Evolutionary conservation across 2,329 filamentous ascomycete species (phyloP).

Genomic region (Fusarium pseudonygamai): DNA sequence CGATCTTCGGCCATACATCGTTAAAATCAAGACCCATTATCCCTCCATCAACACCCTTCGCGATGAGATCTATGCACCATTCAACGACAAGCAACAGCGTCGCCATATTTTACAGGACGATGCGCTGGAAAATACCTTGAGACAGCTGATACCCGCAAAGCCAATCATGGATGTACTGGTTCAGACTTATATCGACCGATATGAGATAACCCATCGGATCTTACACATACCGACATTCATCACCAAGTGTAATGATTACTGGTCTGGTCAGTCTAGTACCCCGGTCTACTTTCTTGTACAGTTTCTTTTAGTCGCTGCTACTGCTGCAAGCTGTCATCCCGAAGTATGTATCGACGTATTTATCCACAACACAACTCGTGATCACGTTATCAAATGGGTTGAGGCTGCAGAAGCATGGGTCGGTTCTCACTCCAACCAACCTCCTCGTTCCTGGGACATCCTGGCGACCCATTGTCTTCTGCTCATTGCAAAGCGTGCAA

Average conservation of each 20-base stretch:
- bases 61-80: neutral
- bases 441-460: neutral
- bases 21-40: neutral
- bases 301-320: neutral
- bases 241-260: neutral
- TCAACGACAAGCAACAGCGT: neutral
- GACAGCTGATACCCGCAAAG: neutral
- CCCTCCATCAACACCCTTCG: neutral
- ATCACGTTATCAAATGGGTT: neutral
- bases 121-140: neutral
- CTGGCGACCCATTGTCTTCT: neutral
- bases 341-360: neutral
- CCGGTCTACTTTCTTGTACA: neutral
- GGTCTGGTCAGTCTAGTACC: neutral
- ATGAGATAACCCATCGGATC: neutral
- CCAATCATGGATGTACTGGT: neutral
- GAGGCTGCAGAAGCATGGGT: neutral
- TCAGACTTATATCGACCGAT: neutral
- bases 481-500: neutral
- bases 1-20: neutral
- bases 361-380: neutral
- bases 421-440: accelerated
- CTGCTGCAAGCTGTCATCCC: neutral
- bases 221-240: neutral
- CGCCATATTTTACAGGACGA: neutral